Conservation (phyloP, 2,329 filamentous ascomycete genomes). For the Nannizziopsis barbatae region DNA sequence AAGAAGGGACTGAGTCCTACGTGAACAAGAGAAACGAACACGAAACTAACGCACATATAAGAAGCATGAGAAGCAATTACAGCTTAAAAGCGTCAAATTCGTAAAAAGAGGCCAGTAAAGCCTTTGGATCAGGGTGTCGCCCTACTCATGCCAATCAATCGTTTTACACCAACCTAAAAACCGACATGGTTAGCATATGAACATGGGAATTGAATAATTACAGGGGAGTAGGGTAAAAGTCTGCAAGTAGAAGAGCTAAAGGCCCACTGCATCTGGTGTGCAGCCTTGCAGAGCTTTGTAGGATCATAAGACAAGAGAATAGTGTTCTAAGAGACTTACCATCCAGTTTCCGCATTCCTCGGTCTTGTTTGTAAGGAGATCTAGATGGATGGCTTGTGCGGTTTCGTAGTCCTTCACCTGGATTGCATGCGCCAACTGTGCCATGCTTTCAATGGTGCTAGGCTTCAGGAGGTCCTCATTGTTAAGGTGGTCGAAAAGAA, state of each 20-base stretch:
- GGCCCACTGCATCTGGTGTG: too few relatives aligned
- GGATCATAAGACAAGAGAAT: too few relatives aligned
- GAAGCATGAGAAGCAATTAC: background rate
- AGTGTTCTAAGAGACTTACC: too few relatives aligned
- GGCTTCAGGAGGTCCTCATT: slow-evolving; percentile 81
- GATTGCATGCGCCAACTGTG: slow-evolving; percentile 49
- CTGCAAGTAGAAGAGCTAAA: too few relatives aligned
- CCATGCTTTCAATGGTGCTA: slow-evolving; percentile 47
- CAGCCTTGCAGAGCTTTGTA: background rate
- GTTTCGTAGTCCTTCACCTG: slow-evolving; percentile 57
- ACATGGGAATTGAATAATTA: slow-evolving; percentile 2
- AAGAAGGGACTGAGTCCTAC: too few relatives aligned
- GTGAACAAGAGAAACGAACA: background rate
- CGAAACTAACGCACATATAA: background rate
- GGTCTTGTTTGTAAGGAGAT: slow-evolving; percentile 64
- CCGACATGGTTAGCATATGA: slow-evolving; percentile 6
- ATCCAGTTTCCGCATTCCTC: slow-evolving; percentile 81
- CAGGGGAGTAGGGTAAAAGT: background rate
- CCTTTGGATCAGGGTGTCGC: slow-evolving; percentile 47
- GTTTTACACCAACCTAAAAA: slow-evolving; percentile 59
- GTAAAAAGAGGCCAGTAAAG: background rate
- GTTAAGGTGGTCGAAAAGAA: slow-evolving; percentile 95
- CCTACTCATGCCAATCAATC: slow-evolving; percentile 68
- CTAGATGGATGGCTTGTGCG: slow-evolving; percentile 58
- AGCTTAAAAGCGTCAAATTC: background rate